Evolutionary conservation across 257 asterid genomes (phyloP).

Genomic region (Solanum habrochaites): DNA sequence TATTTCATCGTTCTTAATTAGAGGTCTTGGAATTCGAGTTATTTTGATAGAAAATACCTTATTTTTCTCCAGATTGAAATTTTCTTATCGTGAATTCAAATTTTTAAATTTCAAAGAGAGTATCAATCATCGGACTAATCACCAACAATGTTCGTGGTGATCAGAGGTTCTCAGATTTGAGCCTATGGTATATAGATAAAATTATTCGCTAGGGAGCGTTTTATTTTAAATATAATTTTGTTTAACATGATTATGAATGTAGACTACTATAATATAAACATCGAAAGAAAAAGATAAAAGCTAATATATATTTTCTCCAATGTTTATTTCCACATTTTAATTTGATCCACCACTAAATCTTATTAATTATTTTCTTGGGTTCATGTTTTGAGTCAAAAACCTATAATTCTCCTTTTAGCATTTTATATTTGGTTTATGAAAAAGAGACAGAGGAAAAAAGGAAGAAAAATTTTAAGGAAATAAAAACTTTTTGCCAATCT

Average conservation of each 20-base stretch:
- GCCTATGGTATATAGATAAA: neutral
- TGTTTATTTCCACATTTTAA: neutral
- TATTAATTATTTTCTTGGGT: neutral
- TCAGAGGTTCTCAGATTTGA: neutral
- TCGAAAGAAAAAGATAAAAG: neutral
- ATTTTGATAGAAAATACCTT: neutral
- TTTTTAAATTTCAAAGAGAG: neutral
- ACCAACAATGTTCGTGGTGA: neutral
- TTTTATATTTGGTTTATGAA: neutral
- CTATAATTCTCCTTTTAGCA: neutral
- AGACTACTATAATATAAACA: rapidly evolving
- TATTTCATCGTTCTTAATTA: neutral
- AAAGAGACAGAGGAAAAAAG: neutral
- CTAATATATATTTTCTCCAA: neutral
- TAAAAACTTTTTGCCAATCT: neutral
- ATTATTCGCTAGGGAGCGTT: neutral
- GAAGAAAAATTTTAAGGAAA: neutral
- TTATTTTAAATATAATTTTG: neutral
- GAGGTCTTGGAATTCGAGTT: neutral
- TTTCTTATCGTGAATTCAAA: no score
- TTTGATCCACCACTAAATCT: neutral
- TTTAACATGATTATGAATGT: rapidly evolving
- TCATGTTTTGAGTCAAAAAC: neutral
- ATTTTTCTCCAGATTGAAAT: neutral
- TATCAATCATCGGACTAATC: neutral